Evolutionary conservation across 495 filamentous ascomycete species (phyloP).

Genomic region (Aspergillus hancockii): DNA sequence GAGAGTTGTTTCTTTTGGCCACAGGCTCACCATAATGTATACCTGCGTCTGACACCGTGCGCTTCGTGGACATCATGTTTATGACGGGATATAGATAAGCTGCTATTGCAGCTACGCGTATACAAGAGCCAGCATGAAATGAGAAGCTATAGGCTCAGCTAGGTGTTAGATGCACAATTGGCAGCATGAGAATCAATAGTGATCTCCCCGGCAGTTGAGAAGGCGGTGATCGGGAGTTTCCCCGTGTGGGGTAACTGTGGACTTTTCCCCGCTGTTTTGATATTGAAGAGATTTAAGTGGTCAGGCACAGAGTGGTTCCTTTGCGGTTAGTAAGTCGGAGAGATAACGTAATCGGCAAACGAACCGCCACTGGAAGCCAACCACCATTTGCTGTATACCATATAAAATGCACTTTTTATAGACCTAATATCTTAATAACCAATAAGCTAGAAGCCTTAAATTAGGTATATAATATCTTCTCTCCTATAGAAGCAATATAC

Average conservation of each 20-base stretch:
- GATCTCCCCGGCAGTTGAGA: slow-evolving; percentile 16
- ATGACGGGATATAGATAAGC: slow-evolving; percentile 4
- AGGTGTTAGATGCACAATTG: background rate
- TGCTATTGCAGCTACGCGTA: slow-evolving; percentile 7
- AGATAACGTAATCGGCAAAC: no score
- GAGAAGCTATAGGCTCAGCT: background rate
- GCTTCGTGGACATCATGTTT: slow-evolving; percentile 25
- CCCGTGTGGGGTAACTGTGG: slow-evolving; percentile 16
- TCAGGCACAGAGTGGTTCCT: background rate
- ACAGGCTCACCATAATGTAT: slow-evolving; percentile 16
- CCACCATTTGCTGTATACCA: no score
- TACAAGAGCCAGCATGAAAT: slow-evolving; percentile 9
- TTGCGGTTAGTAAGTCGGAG: background rate
- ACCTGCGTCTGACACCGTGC: slow-evolving; percentile 32
- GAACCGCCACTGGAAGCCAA: no score
- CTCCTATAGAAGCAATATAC: no score
- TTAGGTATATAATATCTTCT: no score
- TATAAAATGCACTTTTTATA: no score
- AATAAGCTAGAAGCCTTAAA: no score
- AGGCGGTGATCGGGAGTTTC: slow-evolving; percentile 36
- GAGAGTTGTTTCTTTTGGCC: slow-evolving; percentile 30
- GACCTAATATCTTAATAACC: no score
- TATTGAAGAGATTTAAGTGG: background rate
- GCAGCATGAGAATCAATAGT: background rate
- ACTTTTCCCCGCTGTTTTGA: slow-evolving; percentile 21